Base-by-base conservation (phyloP, 768 basidiomycete species). In the Exidia glandulosa region DNA sequence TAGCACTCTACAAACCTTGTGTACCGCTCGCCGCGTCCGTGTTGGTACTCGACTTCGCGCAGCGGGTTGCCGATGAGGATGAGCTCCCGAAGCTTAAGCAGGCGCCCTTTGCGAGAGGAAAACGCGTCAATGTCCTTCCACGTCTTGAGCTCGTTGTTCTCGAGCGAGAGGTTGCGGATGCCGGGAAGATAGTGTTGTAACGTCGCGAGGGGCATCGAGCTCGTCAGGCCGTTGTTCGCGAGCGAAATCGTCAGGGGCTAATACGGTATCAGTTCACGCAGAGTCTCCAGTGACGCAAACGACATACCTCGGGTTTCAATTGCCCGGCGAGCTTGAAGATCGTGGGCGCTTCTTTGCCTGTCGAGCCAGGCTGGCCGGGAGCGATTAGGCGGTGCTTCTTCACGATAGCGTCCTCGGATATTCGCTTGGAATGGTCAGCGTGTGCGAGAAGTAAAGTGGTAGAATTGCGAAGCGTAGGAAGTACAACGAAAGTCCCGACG, bases 291-390 rank as follows among this genome's bases (percentile, higher is more conserved):
- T 69, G 60, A 63, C 59, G 16, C 45, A 32, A 25, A 59, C 62
- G 6, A 66, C 77, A 59, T 66, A 90, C 90, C 60, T 83, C 79
- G 36, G 92, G 92, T 63, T 82, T 83, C 58, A 94, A 81, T 64
- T 86, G 80, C 23, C 81, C 78, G 1, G 93, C 90, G 12, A 94
- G 76, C 71, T 94, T 94, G 77, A 94, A 94, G 50, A 97, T 84
- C 10, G 94, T 92, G 4, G 86, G 81, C 0, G 87, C 84, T 66
- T 90, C 87, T 61, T 77, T 81, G 5, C 59, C 66, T 25, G 72
- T 68, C 29, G 81, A 76, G 10, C 85, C 82, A 32, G 79, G 77
- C 29, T 75, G 74, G 6, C 90, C 90, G 2, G 91, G 92, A 1
- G 87, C 81, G 31, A 77, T 66, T 31, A 96, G 75, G 48, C 83